Base-by-base conservation (phyloP, 805 yeast genomes). In the Candida koratica region DNA sequence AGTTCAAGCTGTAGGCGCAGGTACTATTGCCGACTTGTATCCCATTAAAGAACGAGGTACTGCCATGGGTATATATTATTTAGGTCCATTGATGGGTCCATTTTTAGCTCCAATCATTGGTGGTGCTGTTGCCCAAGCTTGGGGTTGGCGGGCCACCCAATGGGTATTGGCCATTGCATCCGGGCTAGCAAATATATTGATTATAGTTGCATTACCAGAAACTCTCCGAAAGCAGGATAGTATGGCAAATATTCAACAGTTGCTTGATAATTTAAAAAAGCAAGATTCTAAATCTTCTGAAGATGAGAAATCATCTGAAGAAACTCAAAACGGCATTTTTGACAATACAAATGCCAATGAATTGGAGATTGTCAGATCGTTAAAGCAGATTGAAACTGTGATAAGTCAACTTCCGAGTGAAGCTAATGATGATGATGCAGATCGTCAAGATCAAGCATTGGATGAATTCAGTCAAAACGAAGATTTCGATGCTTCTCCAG, bases 61-160 rank as follows among this genome's bases (percentile, higher is more conserved):
- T 5, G 89, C 89, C 3, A 73, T 86, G 77, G 94, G 96, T 0
- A 64, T 77, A 32, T 86, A 75, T 48, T 87, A 86, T 52, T 58
- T 87, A 32, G 96, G 96, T 0, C 84, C 90, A 0, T 75, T 87
- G 28, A 69, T 79, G 47, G 95, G 93, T 0, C 96, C 95, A 0
- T 66, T 87, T 33, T 44, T 84, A 3, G 79, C 89, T 10, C 96
- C 96, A 2, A 80, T 86, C 16, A 39, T 67, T 5, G 95, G 95
- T 33, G 90, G 95, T 41, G 78, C 79, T 2, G 71, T 87, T 18
- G 73, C 83, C 5, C 64, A 71, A 28, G 67, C 69, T 8, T 83
- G 87, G 81, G 86, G 87, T 6, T 87, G 95, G 95, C 68, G 95
- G 53, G 84, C 90, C 2, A 84, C 95, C 3, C 93, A 84, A 51